Percentiles rank a stretch among this genome's conserved stretches.
Evolutionary conservation across 1,284 basidiomycete genomes (phyloP).

Genomic region (Meripilus lineatus): DNA sequence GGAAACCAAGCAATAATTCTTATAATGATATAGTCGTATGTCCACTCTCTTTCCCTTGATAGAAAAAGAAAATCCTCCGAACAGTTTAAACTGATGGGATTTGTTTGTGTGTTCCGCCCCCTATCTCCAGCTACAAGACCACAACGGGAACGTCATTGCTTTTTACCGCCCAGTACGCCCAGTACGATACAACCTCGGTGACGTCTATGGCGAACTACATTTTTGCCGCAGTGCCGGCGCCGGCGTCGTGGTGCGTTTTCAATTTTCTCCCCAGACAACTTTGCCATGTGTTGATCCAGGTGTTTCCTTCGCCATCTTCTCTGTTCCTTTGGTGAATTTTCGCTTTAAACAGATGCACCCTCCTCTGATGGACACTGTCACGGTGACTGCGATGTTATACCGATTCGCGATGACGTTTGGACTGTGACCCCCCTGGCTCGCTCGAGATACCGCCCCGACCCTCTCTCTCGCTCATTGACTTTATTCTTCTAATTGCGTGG

Average conservation of each 20-base stretch:
- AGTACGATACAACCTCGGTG: constrained; percentile 75
- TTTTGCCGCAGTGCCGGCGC: constrained; percentile 72
- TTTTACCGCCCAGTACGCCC: constrained; percentile 72
- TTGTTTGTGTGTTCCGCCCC: no score
- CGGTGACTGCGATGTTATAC: constrained; percentile 78
- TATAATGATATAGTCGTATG: constrained; percentile 59
- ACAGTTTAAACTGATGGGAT: constrained; percentile 6
- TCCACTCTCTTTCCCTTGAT: constrained; percentile 12
- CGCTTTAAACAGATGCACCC: constrained; percentile 84
- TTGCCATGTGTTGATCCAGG: constrained; percentile 16
- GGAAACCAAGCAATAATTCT: constrained; percentile 57
- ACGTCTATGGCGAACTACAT: constrained; percentile 78
- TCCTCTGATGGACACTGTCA: constrained; percentile 82
- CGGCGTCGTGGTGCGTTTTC: constrained; percentile 71
- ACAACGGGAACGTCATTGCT: constrained; percentile 62
- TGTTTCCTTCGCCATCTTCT: constrained; percentile 16
- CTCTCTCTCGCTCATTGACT: constrained; percentile 10
- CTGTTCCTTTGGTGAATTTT: no score
- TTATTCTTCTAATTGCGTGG: constrained; percentile 6
- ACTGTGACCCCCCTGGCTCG: no score
- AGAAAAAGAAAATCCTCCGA: constrained; percentile 17
- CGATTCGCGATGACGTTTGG: constrained; percentile 69
- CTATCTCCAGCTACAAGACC: constrained; percentile 66
- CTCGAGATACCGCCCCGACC: no score
- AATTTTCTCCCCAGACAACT: no score